phyloP scores from a whole-genome alignment of 345 rosid genomes.

The Excoecaria agallocha region DNA sequence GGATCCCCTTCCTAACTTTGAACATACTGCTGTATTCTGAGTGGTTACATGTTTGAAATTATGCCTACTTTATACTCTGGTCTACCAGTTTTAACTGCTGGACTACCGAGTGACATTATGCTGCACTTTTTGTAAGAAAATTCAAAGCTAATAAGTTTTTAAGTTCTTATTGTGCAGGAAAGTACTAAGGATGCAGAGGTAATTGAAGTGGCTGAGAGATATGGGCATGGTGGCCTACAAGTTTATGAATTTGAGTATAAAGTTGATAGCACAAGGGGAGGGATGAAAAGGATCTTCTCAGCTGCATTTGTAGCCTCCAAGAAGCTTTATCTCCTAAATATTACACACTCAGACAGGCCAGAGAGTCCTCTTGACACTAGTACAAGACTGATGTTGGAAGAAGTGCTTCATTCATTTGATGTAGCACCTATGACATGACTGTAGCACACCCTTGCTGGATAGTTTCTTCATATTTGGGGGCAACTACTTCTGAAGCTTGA shows the following conservation, averaged over 20 bases:
- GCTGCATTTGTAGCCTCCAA: slow-evolving; percentile 78
- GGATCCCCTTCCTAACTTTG: not conserved
- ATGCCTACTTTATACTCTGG: too few species aligned
- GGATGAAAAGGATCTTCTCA: slow-evolving; percentile 74
- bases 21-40: too few species aligned
- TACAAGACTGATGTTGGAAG: slow-evolving; percentile 56
- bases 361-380: slow-evolving; percentile 65
- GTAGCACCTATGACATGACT: slow-evolving; percentile 27
- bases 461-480: not conserved
- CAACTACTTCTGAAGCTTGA: slow-evolving; percentile 6
- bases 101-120: too few species aligned
- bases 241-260: slow-evolving; percentile 82
- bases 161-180: slow-evolving; percentile 45
- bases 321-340: slow-evolving; percentile 72
- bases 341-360: slow-evolving; percentile 67
- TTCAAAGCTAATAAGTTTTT: not conserved
- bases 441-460: not conserved
- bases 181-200: slow-evolving; percentile 77
- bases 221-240: slow-evolving; percentile 52
- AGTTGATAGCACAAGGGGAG: slow-evolving; percentile 82
- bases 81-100: too few species aligned
- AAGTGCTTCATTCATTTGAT: slow-evolving; percentile 83
- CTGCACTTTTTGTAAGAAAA: not conserved
- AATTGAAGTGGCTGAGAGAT: slow-evolving; percentile 64
- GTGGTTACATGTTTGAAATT: too few species aligned